phyloP scores from a whole-genome alignment of 441 rosid genomes.

The Populus hybrid region DNA sequence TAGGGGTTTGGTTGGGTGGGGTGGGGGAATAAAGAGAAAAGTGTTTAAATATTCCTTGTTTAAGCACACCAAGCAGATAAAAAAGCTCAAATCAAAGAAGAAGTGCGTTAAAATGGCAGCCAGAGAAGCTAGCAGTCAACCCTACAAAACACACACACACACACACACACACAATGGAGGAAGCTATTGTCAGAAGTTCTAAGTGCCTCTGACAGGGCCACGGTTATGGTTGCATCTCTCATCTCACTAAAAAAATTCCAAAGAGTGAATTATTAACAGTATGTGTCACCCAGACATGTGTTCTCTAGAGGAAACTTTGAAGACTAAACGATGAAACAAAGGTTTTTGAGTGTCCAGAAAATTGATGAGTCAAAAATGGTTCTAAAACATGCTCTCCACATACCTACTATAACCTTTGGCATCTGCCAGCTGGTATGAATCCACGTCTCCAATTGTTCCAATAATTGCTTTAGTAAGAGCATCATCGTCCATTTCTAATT shows the following conservation, averaged over 20 bases:
- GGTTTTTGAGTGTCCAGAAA: slow-evolving; percentile 15
- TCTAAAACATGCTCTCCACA: slow-evolving; percentile 11
- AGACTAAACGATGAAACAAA: slow-evolving; percentile 16
- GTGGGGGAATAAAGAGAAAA: background rate
- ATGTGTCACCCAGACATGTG: background rate
- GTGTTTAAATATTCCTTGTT: background rate
- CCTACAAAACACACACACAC: background rate
- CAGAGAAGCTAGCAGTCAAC: background rate
- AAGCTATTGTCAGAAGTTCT: background rate
- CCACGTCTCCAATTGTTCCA: slow-evolving; percentile 90
- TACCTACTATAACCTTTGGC: slow-evolving; percentile 98
- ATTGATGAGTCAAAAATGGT: slow-evolving; percentile 1
- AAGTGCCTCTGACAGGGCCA: background rate
- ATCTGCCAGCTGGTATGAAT: slow-evolving; percentile 94
- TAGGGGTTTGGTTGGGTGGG: background rate
- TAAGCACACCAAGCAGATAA: background rate
- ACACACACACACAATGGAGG: background rate
- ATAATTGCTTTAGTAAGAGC: slow-evolving; percentile 89
- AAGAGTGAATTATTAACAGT: background rate
- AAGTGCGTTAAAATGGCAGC: background rate
- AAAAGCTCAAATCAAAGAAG: background rate
- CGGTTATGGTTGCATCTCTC: background rate
- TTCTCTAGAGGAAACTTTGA: slow-evolving; percentile 47
- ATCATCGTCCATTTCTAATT: slow-evolving; percentile 72
- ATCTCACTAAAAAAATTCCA: background rate